Conservation (phyloP, 2,329 filamentous ascomycete species). For the Cladosporium sp. region DNA sequence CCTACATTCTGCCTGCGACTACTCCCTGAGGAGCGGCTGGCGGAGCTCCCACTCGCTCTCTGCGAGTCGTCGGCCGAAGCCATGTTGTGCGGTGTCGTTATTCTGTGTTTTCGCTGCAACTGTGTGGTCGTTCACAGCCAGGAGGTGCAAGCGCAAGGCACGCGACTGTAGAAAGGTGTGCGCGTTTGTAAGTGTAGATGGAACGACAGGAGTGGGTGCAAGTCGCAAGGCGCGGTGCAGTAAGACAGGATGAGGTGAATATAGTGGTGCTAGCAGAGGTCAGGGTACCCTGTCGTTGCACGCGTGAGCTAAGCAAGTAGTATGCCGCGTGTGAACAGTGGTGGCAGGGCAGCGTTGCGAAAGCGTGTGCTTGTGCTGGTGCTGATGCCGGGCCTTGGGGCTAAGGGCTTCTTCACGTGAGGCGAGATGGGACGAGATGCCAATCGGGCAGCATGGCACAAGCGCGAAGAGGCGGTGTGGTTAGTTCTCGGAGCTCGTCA, state of each 20-base stretch:
- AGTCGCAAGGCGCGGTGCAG: not conserved
- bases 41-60: constrained; percentile 27
- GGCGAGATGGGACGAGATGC: not conserved
- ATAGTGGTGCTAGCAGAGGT: not conserved
- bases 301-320: not conserved
- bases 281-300: not conserved
- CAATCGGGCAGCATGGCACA: too few relatives aligned
- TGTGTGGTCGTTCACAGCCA: not conserved
- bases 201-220: not conserved
- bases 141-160: not conserved
- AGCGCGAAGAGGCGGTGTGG: not conserved
- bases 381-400: not conserved
- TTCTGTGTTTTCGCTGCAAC: not conserved
- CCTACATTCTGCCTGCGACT: constrained; percentile 27
- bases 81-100: constrained; percentile 7
- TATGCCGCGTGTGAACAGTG: not conserved
- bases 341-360: not conserved
- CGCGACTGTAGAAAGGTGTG: not conserved
- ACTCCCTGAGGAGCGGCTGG: constrained; percentile 20
- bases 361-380: not conserved
- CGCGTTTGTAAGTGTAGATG: not conserved
- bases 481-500: not conserved
- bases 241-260: not conserved
- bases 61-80: constrained; percentile 17
- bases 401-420: not conserved